Conservation (phyloP, 345 rosid genomes). For the Aegle marmelos region DNA sequence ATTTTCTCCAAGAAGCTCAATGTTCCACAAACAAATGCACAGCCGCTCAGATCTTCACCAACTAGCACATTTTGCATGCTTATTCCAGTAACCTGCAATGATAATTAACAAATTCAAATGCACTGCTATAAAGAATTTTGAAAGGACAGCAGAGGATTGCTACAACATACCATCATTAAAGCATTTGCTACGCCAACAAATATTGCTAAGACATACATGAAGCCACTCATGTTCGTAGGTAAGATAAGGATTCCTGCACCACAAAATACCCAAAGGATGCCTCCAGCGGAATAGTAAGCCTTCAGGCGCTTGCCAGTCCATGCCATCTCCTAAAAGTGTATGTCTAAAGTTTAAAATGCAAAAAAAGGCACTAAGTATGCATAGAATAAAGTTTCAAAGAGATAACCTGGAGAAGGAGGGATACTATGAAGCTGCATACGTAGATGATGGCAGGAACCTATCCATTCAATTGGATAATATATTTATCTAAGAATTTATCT, state of each 20-base stretch:
- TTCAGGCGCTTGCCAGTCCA: conserved; percentile 83
- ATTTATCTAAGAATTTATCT: conserved; percentile 17
- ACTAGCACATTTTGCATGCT: conserved; percentile 91
- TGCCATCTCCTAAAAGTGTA: conserved; percentile 59
- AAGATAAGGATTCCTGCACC: conserved; percentile 65
- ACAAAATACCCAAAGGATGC: conserved; percentile 79
- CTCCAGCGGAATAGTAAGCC: conserved; percentile 83
- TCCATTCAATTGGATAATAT: conserved; percentile 15
- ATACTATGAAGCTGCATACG: conserved; percentile 81
- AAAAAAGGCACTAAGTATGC: not conserved
- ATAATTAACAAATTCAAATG: not conserved
- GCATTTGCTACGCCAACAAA: conserved; percentile 86
- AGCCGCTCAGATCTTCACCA: conserved; percentile 80
- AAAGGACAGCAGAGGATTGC: not conserved
- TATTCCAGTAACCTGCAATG: conserved; percentile 71
- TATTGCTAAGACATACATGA: conserved; percentile 63
- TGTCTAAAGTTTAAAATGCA: conserved; percentile 3
- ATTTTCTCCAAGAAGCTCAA: conserved; percentile 93
- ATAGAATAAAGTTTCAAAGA: conserved; percentile 10
- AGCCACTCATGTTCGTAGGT: conserved; percentile 51
- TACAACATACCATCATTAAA: conserved; percentile 59
- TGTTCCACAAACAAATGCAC: conserved; percentile 95
- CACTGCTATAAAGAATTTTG: not conserved
- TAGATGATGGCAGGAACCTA: conserved; percentile 94
- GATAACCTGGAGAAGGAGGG: conserved; percentile 76